A percentile compares a stretch with the other conserved stretches of the same genome.
Conservation (phyloP, 2,329 filamentous ascomycete genomes). For the Aspergillus sp. region DNA sequence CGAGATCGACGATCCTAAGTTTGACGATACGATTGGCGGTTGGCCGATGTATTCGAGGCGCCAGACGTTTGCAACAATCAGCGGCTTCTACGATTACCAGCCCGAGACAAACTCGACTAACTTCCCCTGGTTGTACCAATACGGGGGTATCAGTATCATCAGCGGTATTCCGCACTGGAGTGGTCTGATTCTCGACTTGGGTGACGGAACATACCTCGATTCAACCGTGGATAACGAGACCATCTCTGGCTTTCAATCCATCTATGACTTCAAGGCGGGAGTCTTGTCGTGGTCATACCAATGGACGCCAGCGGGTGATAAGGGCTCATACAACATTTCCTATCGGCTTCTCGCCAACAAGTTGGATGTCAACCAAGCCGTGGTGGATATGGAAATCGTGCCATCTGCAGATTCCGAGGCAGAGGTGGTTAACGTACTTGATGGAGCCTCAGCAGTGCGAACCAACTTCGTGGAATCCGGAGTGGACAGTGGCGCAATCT, state of each 20-base stretch:
- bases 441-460: constrained; percentile 59
- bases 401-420: constrained; percentile 45
- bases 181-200: constrained; percentile 49
- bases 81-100: constrained; percentile 57
- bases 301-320: constrained; percentile 49
- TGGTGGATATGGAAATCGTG: constrained; percentile 51
- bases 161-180: constrained; percentile 62
- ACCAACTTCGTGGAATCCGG: constrained; percentile 51
- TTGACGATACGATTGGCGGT: constrained; percentile 49
- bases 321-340: constrained; percentile 47
- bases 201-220: constrained; percentile 47
- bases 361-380: constrained; percentile 51
- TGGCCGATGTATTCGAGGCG: constrained; percentile 59
- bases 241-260: constrained; percentile 53
- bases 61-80: constrained; percentile 58
- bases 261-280: constrained; percentile 54
- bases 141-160: constrained; percentile 62
- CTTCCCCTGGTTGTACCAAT: constrained; percentile 59
- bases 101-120: constrained; percentile 51
- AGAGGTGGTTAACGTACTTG: constrained; percentile 56
- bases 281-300: constrained; percentile 55
- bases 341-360: constrained; percentile 61
- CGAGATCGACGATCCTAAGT: constrained; percentile 44
- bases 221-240: constrained; percentile 50
- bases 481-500: constrained; percentile 49